Percentiles rank a stretch among this genome's conserved stretches.
Evolutionary conservation across 108 stramenopile species (phyloP).

Genomic region (Nitzschia sp.): DNA sequence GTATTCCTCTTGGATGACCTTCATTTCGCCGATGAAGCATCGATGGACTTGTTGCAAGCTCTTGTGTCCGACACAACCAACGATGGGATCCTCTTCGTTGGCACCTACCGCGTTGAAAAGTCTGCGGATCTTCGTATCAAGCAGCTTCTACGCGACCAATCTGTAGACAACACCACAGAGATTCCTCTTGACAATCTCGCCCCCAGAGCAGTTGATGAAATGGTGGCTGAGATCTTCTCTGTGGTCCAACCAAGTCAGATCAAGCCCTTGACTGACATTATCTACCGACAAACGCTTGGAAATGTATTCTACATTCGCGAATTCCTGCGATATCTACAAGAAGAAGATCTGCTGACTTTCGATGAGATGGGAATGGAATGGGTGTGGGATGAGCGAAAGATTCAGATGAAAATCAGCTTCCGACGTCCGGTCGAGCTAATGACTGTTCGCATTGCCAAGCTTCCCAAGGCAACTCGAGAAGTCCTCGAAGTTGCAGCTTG

Average conservation of each 20-base stretch:
- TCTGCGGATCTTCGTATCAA: slow-evolving; percentile 7
- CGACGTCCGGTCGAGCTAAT: slow-evolving; percentile 39
- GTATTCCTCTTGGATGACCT: slow-evolving; percentile 65
- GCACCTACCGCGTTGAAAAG: slow-evolving; percentile 26
- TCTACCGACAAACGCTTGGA: slow-evolving; percentile 50
- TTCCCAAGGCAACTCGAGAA: slow-evolving; percentile 37
- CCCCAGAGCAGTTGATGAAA: slow-evolving; percentile 21
- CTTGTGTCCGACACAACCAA: slow-evolving; percentile 33
- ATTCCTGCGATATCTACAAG: slow-evolving; percentile 44
- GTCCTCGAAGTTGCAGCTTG: slow-evolving; percentile 52
- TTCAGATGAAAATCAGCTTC: slow-evolving; percentile 16
- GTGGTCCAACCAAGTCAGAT: slow-evolving; percentile 16
- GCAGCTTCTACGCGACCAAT: neutral
- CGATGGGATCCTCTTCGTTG: slow-evolving; percentile 28
- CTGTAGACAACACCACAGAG: slow-evolving; percentile 1
- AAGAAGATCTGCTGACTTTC: slow-evolving; percentile 42
- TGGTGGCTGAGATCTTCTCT: slow-evolving; percentile 24
- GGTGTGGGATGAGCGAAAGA: slow-evolving; percentile 39
- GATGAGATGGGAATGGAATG: slow-evolving; percentile 39
- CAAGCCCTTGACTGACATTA: slow-evolving; percentile 27
- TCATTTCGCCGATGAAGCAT: slow-evolving; percentile 62
- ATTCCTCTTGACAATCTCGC: slow-evolving; percentile 13
- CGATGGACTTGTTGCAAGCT: slow-evolving; percentile 46
- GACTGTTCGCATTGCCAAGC: slow-evolving; percentile 39
- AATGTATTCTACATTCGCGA: slow-evolving; percentile 59